These are phyloP conservation scores for Glebionis coronaria DNA, from an alignment of 129 eudicot species.

Conservation along the genomic window DNA sequence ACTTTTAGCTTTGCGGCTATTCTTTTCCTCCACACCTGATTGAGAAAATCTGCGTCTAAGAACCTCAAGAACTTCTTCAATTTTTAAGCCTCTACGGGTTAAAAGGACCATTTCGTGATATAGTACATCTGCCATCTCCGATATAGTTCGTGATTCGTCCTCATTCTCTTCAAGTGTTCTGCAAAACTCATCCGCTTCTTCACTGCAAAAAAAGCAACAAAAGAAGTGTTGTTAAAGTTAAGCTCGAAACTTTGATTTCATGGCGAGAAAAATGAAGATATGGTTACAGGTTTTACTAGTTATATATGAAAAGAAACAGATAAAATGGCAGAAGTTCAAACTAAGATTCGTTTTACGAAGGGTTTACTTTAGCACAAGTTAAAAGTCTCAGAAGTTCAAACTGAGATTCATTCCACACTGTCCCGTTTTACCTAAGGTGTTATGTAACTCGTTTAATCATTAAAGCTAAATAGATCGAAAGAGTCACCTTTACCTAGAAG, in stretches of 20 bases:
- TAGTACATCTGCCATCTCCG: conserved; percentile 89
- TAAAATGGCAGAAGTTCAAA: no score
- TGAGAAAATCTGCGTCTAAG: conserved; percentile 64
- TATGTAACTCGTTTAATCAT: neutral
- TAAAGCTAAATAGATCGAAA: neutral
- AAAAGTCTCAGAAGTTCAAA: neutral
- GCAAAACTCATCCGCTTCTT: conserved; percentile 90
- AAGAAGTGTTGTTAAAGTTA: neutral
- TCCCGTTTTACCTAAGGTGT: neutral
- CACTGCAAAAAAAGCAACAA: conserved; percentile 35
- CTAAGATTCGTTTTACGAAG: conserved; percentile 37
- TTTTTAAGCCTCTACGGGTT: conserved; percentile 51
- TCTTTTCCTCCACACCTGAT: conserved; percentile 79
- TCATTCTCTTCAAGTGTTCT: conserved; percentile 81
- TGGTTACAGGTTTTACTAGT: no score
- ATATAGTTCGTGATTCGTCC: conserved; percentile 58
- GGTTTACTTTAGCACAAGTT: conserved; percentile 12
- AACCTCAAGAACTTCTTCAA: conserved; percentile 69
- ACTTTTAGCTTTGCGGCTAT: conserved; percentile 31
- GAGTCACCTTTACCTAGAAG: neutral
- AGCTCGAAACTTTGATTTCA: neutral
- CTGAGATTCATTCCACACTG: neutral
- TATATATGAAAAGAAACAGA: neutral
- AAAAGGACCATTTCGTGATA: conserved; percentile 76
- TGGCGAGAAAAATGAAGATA: neutral